A percentile compares a stretch with the other conserved stretches of the same genome.
These are phyloP conservation scores for Alternaria brassicicola DNA, from an alignment of 2,329 filamentous ascomycete genomes.

Conservation along the genomic window DNA sequence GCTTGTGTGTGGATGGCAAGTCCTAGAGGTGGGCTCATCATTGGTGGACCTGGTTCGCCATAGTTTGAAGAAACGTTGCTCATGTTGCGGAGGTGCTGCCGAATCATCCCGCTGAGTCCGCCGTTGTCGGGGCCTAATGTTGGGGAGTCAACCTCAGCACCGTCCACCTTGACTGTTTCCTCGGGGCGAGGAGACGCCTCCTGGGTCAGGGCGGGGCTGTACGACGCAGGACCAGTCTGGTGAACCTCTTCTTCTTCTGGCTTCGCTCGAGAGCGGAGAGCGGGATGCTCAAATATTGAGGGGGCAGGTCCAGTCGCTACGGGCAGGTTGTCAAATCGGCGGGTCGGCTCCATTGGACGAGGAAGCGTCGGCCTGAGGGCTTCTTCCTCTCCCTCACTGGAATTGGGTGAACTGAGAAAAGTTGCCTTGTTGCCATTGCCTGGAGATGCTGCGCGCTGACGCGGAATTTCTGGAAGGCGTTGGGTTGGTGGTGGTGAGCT, in stretches of 20 bases:
- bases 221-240: conserved; percentile 11
- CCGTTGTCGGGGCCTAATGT: conserved; percentile 70
- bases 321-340: conserved; percentile 44
- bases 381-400: conserved; percentile 43
- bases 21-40: conserved; percentile 54
- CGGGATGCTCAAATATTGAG: conserved; percentile 46
- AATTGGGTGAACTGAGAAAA: conserved; percentile 41
- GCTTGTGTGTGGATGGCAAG: conserved; percentile 46
- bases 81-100: conserved; percentile 79
- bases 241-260: conserved; percentile 24
- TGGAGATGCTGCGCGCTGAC: conserved; percentile 20
- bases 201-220: conserved; percentile 14
- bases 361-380: conserved; percentile 14
- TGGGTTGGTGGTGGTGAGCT: conserved; percentile 18
- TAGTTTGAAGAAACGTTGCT: conserved; percentile 85
- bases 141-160: conserved; percentile 69
- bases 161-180: conserved; percentile 12
- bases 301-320: conserved; percentile 42
- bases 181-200: conserved; percentile 16
- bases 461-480: conserved; percentile 9
- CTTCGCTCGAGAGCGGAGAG: conserved; percentile 41
- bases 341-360: conserved; percentile 30
- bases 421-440: conserved; percentile 27
- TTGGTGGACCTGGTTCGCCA: conserved; percentile 40
- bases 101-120: conserved; percentile 80